Evolutionary conservation across 768 basidiomycete species (phyloP).

Genomic region (Omphalotus guepiniiformis): DNA sequence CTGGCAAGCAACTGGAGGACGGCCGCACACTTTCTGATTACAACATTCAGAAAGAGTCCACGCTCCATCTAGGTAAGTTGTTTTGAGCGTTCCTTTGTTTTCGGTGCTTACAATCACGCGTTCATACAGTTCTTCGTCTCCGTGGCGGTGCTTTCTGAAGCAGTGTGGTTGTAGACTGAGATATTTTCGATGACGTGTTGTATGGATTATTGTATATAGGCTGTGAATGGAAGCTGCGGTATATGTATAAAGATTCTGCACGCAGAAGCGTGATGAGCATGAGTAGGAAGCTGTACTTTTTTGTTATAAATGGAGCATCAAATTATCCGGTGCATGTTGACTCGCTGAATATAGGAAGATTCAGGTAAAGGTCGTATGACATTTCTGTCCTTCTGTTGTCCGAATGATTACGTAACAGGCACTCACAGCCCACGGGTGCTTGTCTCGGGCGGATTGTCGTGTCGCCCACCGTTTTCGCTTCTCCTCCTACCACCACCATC

Average conservation of each 20-base stretch:
- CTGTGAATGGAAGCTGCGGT: no score
- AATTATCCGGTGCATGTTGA: no score
- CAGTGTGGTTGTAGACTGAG: not conserved
- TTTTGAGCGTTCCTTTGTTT: not conserved
- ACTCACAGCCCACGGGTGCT: not conserved
- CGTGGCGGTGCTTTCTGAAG: slow-evolving; percentile 29
- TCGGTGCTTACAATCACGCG: slow-evolving; percentile 9
- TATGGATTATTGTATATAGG: no score
- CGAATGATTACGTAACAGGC: not conserved
- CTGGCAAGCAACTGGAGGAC: slow-evolving; percentile 86
- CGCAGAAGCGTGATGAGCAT: no score
- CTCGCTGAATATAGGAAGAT: no score
- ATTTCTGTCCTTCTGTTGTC: not conserved
- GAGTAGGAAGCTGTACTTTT: no score
- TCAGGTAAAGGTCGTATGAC: no score
- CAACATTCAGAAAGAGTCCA: slow-evolving; percentile 69
- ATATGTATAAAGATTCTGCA: no score
- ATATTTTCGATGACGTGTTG: no score
- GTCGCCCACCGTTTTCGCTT: slow-evolving; percentile 12
- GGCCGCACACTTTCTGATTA: slow-evolving; percentile 76
- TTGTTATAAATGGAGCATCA: no score
- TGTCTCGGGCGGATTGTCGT: not conserved
- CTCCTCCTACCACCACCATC: slow-evolving; percentile 15
- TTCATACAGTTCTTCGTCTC: slow-evolving; percentile 33
- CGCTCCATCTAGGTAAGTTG: slow-evolving; percentile 47